Percentiles rank a stretch among this genome's conserved stretches.
Conservation (phyloP, 2,329 filamentous ascomycete species). For the Talaromyces sp. region DNA sequence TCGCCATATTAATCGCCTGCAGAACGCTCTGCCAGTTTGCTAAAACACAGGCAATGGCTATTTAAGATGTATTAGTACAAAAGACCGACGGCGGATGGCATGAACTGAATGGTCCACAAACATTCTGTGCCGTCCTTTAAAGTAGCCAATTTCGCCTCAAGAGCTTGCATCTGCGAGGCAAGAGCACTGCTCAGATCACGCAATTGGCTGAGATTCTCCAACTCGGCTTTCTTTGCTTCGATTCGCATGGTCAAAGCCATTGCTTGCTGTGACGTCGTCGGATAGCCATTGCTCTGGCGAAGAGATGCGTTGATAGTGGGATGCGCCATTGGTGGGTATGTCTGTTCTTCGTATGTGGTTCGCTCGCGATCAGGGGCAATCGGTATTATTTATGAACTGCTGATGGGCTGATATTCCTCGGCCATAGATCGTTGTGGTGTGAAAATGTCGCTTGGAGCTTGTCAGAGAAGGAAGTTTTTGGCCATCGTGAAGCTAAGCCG, state of each 20-base stretch:
- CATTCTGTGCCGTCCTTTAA: slow-evolving; percentile 60
- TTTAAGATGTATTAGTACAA: slow-evolving; percentile 4
- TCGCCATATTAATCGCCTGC: slow-evolving; percentile 60
- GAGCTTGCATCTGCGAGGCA: slow-evolving; percentile 57
- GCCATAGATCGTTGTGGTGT: too few relatives aligned
- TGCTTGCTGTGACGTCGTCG: slow-evolving; percentile 43
- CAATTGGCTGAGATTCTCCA: slow-evolving; percentile 58
- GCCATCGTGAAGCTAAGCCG: slow-evolving; percentile 24
- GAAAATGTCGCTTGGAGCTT: not conserved
- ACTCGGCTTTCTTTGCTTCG: slow-evolving; percentile 58
- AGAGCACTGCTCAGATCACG: slow-evolving; percentile 58
- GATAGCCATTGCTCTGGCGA: slow-evolving; percentile 27
- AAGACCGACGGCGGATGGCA: not conserved
- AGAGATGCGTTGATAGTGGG: slow-evolving; percentile 21
- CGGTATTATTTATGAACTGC: too few relatives aligned
- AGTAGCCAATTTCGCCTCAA: slow-evolving; percentile 57
- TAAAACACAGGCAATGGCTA: slow-evolving; percentile 61
- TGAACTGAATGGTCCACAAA: slow-evolving; percentile 20
- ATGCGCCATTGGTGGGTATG: not conserved
- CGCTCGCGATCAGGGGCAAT: too few relatives aligned
- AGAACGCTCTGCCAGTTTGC: slow-evolving; percentile 64
- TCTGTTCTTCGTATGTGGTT: not conserved
- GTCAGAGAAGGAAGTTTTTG: too few relatives aligned
- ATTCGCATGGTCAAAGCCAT: slow-evolving; percentile 57
- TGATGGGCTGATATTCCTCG: too few relatives aligned